Base-by-base conservation (phyloP, 148 eudicot species). In the Rhododendron ovatum region DNA sequence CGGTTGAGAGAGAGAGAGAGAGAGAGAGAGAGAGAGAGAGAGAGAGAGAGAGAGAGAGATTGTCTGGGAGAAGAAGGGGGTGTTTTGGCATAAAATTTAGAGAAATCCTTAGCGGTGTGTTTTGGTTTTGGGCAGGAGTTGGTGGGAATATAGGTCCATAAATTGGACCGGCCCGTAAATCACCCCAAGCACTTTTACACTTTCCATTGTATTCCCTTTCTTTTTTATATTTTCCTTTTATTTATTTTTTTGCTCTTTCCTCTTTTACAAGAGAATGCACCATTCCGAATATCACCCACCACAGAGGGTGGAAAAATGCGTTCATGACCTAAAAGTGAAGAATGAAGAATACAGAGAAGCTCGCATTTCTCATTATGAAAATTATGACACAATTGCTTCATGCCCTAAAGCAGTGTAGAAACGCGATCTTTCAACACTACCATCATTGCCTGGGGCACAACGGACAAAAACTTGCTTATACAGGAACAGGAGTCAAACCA, bases 401-500 rank as follows among this genome's bases (percentile, higher is more conserved):
- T 83, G 39, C 61, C 43, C 28, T 15, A 28, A 6, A 47, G 71
- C 73, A 50, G 28, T 43, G 80, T 22, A 39, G 80, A 77, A 77
- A 77, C 12, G 24, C 1, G 12, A 39, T 76, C 8, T 8, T 18
- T 24, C 48, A 11, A 10, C 18, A 47, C 12, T 22, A 78, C 47
- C 57, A 48, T 79, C 55, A 24, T 10, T 7, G 6, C 5, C 76
- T 0, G 22, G 76, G 48, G 26, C 12, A 71, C 50, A 81, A 48
- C 2, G 0, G 22, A 81, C 1, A 67, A 57, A 63, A 53, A 14
- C 77, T 48, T 12, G 20, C 17, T 94, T 89, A 98, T 84, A 91
- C 98, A 77, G 90, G 93, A 53, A 89, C 90, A 7, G 98, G 95
- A 48, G 85, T 93, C 81, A 92, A 82, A 63, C 94, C 94, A 55